These are phyloP conservation scores for Akanthomyces lecanii DNA, from an alignment of 2,329 filamentous ascomycete genomes.

Conservation along the genomic window DNA sequence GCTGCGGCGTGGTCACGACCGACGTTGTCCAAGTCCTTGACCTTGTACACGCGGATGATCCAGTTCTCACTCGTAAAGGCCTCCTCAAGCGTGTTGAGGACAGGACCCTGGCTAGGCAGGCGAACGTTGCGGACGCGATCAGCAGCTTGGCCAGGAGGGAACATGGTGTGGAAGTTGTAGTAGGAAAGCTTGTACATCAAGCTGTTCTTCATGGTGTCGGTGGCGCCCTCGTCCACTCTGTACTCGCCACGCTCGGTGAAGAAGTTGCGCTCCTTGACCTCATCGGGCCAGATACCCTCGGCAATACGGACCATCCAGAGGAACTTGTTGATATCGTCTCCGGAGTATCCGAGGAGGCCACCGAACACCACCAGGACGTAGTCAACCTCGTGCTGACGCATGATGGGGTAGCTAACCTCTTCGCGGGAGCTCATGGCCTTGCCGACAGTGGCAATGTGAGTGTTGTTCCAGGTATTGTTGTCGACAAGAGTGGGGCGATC, in stretches of 20 bases:
- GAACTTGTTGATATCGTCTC: conserved; percentile 99
- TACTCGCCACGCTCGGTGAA: conserved; percentile 95
- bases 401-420: conserved; percentile 97
- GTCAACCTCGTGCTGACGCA: conserved; percentile 97
- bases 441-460: conserved; percentile 96
- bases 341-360: conserved; percentile 91
- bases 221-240: conserved; percentile 86
- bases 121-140: conserved; percentile 82
- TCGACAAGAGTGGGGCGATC: conserved; percentile 95
- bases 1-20: conserved; percentile 76
- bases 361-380: conserved; percentile 98
- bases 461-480: conserved; percentile 99
- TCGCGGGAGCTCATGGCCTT: conserved; percentile 98
- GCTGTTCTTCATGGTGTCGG: conserved; percentile 97
- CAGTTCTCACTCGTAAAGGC: conserved; percentile 99
- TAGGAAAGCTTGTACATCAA: conserved; percentile 99
- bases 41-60: conserved; percentile 99
- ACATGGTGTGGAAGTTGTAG: conserved; percentile 92
- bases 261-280: conserved; percentile 94
- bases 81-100: conserved; percentile 87
- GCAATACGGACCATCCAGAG: conserved; percentile 99
- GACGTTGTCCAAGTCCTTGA: conserved; percentile 97
- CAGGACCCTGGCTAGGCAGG: conserved; percentile 78
- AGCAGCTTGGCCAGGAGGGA: conserved; percentile 83
- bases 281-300: conserved; percentile 99